Base-by-base conservation (phyloP, 2,329 filamentous ascomycete genomes). In the Talaromyces sp. region DNA sequence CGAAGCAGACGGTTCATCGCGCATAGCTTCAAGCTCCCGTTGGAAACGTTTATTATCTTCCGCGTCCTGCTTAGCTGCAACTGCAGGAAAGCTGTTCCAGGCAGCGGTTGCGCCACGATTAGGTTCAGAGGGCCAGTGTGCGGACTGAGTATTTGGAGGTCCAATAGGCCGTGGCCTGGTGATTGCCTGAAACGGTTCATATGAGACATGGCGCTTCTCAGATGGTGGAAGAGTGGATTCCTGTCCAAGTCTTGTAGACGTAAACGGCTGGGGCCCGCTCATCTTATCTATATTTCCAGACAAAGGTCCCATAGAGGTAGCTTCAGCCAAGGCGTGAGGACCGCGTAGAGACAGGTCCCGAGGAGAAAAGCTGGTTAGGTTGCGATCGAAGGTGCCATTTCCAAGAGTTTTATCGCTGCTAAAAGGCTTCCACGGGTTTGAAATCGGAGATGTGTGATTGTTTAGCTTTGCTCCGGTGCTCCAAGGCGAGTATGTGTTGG, bases 351-450 rank as follows among this genome's bases (percentile, higher is more conserved):
- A 64, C 29, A 76, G 64, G 61, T 80, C 74, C 51, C 78, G 76
- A 46, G 77, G 69, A 52, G 81, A 75, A 58, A 81, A 81, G 46
- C 78, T 77, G 35, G 76, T 76, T 58, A 83, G 79, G 60, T 72
- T 74, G 61, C 79, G 79, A 63, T 85, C 83, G 65, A 88, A 88
- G 2, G 84, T 85, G 31, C 85, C 85, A 70, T 87, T 88, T 17
- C 85, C 85, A 46, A 88, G 79, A 27, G 82, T 81, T 65, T 82
- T 80, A 63, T 84, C 81, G 66, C 79, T 79, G 57, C 75, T 79
- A 41, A 82, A 75, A 41, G 82, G 78, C 59, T 85, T 85, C 85
- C 85, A 88, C 32, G 85, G 80, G 64, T 83, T 85, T 57, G 75
- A 68, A 63, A 74, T 63, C 46, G 74, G 64, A 57, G 73, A 66